phyloP scores from a whole-genome alignment of 2,329 filamentous ascomycete genomes.

The Bisporella sp. region DNA sequence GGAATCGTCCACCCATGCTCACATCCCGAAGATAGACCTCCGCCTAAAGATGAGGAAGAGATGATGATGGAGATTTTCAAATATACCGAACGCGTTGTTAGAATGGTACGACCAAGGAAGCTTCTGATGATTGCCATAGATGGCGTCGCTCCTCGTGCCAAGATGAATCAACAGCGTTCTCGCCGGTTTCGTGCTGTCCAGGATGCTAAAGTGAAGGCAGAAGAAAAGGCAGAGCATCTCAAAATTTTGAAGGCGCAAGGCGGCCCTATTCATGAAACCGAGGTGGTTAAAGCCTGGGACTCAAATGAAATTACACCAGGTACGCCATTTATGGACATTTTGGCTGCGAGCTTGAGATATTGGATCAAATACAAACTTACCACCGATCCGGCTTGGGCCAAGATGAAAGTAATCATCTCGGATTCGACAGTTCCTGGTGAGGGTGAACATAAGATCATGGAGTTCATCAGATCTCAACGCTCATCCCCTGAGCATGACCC shows the following conservation, averaged over 20 bases:
- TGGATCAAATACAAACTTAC: slow-evolving; percentile 98
- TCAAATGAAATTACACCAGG: slow-evolving; percentile 83
- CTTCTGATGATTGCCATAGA: slow-evolving; percentile 97
- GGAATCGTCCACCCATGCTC: slow-evolving; percentile 98
- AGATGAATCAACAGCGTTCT: slow-evolving; percentile 99
- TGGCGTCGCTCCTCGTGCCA: slow-evolving; percentile 92
- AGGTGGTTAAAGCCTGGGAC: slow-evolving; percentile 87
- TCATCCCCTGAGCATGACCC: slow-evolving; percentile 87
- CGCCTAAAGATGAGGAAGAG: slow-evolving; percentile 90
- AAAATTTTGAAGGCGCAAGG: slow-evolving; percentile 76
- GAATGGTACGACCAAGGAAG: slow-evolving; percentile 96
- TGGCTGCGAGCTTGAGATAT: slow-evolving; percentile 83
- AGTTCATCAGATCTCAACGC: slow-evolving; percentile 90
- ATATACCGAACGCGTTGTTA: slow-evolving; percentile 97
- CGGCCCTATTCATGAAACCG: slow-evolving; percentile 54
- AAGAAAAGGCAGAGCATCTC: slow-evolving; percentile 80
- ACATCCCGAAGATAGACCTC: slow-evolving; percentile 87
- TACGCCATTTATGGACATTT: slow-evolving; percentile 97
- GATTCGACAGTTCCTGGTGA: slow-evolving; percentile 97
- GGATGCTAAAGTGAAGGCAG: slow-evolving; percentile 90
- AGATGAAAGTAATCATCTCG: slow-evolving; percentile 95
- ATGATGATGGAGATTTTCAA: slow-evolving; percentile 99
- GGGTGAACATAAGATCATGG: slow-evolving; percentile 99
- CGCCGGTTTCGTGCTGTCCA: slow-evolving; percentile 90
- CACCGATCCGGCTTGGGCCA: slow-evolving; percentile 91